phyloP scores from a whole-genome alignment of 441 rosid genomes.

The Omphalea diandra region DNA sequence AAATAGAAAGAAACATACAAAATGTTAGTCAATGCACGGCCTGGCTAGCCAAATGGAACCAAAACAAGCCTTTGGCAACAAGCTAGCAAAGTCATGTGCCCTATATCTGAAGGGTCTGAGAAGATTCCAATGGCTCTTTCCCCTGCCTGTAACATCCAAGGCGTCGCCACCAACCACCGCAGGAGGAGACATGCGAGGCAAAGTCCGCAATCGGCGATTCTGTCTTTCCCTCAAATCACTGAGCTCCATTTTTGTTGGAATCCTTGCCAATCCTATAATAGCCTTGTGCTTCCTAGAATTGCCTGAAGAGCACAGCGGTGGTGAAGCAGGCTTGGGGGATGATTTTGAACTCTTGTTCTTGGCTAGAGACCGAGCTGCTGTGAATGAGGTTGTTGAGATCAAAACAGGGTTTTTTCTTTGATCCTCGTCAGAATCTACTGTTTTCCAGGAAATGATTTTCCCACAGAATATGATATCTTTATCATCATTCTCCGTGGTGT shows the following conservation, averaged over 20 bases:
- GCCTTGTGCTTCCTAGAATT: constrained; percentile 15
- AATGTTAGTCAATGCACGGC: constrained; percentile 15
- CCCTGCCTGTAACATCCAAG: not conserved
- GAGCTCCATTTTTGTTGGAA: constrained; percentile 25
- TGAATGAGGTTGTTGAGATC: not conserved
- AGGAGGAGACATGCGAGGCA: constrained; percentile 8
- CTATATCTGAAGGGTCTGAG: constrained; percentile 7
- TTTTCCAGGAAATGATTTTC: constrained; percentile 16
- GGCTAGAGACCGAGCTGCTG: not conserved
- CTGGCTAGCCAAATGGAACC: constrained; percentile 4
- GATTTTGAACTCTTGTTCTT: not conserved
- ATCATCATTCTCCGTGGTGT: not conserved
- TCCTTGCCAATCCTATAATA: constrained; percentile 23
- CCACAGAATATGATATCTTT: constrained; percentile 33
- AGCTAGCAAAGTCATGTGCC: not conserved
- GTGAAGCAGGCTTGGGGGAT: not conserved
- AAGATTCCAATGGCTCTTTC: not conserved
- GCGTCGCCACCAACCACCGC: not conserved
- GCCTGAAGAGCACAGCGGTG: not conserved
- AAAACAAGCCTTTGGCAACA: not conserved
- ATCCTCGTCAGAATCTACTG: not conserved
- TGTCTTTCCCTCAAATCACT: constrained; percentile 25
- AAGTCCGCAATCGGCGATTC: constrained; percentile 14
- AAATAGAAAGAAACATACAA: too few relatives aligned
- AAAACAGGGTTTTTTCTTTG: not conserved